Evolutionary conservation across 352 stramenopile genomes (phyloP).

Genomic region (Globisporangium viniferum): DNA sequence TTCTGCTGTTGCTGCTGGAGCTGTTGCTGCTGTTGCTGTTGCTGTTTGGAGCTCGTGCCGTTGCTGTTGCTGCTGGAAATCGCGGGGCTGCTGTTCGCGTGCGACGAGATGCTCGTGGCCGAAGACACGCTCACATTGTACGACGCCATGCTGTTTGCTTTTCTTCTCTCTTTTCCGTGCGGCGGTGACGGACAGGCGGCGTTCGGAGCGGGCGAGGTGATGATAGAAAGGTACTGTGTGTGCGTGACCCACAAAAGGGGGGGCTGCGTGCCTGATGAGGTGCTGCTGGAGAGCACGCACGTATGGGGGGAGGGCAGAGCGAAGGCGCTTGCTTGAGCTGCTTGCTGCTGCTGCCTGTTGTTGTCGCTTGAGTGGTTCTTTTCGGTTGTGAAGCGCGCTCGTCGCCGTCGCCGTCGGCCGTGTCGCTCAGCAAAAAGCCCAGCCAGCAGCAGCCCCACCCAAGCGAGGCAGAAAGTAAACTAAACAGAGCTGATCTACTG

Average conservation of each 20-base stretch:
- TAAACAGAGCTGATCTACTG: neutral
- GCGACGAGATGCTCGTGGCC: slow-evolving; percentile 11
- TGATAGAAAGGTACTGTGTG: neutral
- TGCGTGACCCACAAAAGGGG: neutral
- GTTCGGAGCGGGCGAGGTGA: neutral
- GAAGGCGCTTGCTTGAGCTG: neutral
- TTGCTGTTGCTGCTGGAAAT: neutral
- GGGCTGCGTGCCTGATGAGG: neutral
- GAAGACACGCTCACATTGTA: slow-evolving; percentile 19
- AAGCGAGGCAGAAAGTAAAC: neutral
- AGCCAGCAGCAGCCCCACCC: neutral
- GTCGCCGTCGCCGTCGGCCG: neutral
- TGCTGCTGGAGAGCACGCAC: neutral
- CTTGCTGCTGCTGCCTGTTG: neutral
- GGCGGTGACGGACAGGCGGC: neutral
- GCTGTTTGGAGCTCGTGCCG: slow-evolving; percentile 17
- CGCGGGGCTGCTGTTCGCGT: slow-evolving; percentile 11
- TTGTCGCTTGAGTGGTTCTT: slow-evolving; percentile 2
- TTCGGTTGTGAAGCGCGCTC: neutral
- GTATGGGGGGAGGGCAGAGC: neutral
- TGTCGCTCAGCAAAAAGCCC: neutral
- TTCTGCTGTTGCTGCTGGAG: slow-evolving; percentile 17
- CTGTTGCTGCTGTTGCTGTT: slow-evolving; percentile 16
- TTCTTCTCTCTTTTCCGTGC: neutral
- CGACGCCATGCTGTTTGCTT: slow-evolving; percentile 22